Evolutionary conservation across 2,329 filamentous ascomycete genomes (phyloP), one percentile per base, ranked within the genome.

Genomic region (Lasiodiplodia sp.): DNA sequence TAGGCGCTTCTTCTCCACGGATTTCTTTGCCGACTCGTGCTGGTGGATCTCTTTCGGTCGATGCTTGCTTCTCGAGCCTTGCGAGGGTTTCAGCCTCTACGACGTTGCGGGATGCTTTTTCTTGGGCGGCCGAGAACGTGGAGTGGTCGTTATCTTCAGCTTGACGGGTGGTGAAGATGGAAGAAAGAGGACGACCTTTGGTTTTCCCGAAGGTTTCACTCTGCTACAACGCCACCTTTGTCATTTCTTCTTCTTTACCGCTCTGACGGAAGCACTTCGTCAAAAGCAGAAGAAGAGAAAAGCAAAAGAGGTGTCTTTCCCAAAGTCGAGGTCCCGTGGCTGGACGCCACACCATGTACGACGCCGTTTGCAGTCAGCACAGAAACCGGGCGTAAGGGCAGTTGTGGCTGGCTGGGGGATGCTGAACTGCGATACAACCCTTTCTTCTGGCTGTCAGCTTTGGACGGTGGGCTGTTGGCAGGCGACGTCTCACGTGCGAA

Each of bases 351-450:
- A 60, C 8, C 37, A 60, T 60, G 56, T 60, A 60, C 38, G 38
- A 47, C 56, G 56, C 56, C 56, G 56, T 28, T 60, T 60, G 23
- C 56, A 47, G 56, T 47, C 37, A 47, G n/a, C 56, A 60, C 37
- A 40, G 16, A 40, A 47, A 28, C 34, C 34, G 56, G 56, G 37
- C 21, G 21, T 28, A 23, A 14, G 14, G 11, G 14, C 34, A 21
- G 40, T 7, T 44, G 34, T 31, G 56, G 56, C 56, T 60, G 37
- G 56, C 38, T 47, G 37, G 53, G 31, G 8, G 31, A 34, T 34
- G 31, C 8, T 34, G 31, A 34, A 34, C 44, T 47, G 18, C 44
- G 44, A 47, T 47, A n/a, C 44, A 11, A 47, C 44, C 44, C 8
- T 47, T 47, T 47, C 34, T 28, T 31, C 55, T 37, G 51, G 51